Percentiles rank a stretch among this genome's conserved stretches.
Conservation (phyloP, 305 asterid species). For the Fraxinus velutina region DNA sequence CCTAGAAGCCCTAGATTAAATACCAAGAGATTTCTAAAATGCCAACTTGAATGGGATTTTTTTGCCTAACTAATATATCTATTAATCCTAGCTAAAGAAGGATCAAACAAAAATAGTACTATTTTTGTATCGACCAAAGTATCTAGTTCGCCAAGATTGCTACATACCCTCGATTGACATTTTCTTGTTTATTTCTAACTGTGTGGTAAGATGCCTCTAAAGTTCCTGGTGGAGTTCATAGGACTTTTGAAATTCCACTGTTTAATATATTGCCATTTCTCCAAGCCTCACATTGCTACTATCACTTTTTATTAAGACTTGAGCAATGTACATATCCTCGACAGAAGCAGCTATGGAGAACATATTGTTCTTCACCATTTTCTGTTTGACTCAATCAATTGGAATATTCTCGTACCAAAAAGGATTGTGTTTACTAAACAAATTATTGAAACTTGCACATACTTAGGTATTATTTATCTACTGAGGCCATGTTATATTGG, state of each 20-base stretch:
- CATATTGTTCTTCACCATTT: background rate
- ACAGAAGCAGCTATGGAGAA: background rate
- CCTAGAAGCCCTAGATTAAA: background rate
- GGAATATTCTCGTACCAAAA: background rate
- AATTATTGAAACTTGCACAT: background rate
- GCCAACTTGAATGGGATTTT: background rate
- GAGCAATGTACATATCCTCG: background rate
- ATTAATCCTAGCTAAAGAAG: background rate
- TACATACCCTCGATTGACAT: background rate
- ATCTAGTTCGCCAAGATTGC: background rate
- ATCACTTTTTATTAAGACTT: background rate
- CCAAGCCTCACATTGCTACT: background rate
- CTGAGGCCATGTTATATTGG: background rate
- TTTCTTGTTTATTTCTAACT: background rate
- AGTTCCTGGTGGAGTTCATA: background rate
- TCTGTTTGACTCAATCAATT: background rate
- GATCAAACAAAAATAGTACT: background rate
- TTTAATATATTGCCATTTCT: background rate
- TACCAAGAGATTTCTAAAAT: background rate
- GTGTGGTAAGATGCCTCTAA: background rate
- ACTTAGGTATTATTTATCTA: background rate
- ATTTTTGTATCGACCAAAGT: background rate
- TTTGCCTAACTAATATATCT: background rate
- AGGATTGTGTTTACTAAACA: background rate
- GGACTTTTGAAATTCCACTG: background rate